Evolutionary conservation across 805 yeast genomes (phyloP), one percentile per base, ranked within the genome.

Genomic region (Candida michaelii): DNA sequence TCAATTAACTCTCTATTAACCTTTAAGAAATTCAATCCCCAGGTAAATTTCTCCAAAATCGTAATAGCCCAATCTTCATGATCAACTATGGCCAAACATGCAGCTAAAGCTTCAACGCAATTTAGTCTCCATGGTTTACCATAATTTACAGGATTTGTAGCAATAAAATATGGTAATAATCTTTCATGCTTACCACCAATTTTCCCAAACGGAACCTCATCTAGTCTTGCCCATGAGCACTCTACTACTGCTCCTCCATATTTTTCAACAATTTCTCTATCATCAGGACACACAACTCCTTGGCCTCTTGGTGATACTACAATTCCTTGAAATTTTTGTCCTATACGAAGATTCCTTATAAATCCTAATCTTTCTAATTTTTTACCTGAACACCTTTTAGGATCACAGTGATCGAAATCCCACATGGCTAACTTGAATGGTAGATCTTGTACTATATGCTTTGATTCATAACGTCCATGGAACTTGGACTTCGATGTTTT

Each of bases 351-450:
- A 41, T 79, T 78, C 47, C 80, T 79, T 39, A 93, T 90, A 15
- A 89, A 65, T 0, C 98, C 98, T 15, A 91, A 63, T 42, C 98
- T 73, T 56, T 89, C 97, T 23, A 93, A 71, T 60, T 89, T 90
- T 68, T 93, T 93, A 14, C 99, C 99, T 51, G 95, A 84, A 60
- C 99, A 93, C 58, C 97, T 76, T 59, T 93, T 93, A 1, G 99
- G 99, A 65, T 93, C 99, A 68, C 99, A 93, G 59, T 93, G 99
- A 51, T 90, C 96, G 58, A 93, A 93, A 62, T 93, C 99, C 97
- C 99, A 91, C 99, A 91, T 91, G 13, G 97, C 97, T 48, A 90
- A 62, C 56, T 88, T 89, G 25, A 85, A 83, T 1, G 95, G 96
- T 12, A 43, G 39, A 4, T 46, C 46, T 25, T 18, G 30, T 8